These are phyloP conservation scores for Cyclanthera cordifolia DNA, from an alignment of 306 rosid species.

Conservation along the genomic window DNA sequence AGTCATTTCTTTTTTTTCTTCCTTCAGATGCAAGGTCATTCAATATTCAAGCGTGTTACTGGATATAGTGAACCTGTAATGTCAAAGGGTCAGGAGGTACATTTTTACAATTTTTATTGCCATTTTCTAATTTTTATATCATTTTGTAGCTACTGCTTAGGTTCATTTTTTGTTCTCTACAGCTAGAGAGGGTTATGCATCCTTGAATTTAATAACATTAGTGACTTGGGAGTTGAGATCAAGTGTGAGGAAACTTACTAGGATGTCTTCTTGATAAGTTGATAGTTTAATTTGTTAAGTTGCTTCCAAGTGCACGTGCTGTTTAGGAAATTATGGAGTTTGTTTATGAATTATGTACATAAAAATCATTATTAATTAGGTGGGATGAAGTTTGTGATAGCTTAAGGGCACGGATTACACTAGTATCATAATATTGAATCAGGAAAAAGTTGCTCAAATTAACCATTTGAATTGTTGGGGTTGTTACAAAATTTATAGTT, in stretches of 20 bases:
- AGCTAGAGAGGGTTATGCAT: background rate
- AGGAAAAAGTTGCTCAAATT: background rate
- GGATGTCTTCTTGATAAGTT: background rate
- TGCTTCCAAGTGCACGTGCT: background rate
- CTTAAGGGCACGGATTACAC: background rate
- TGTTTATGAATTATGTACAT: background rate
- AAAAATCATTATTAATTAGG: background rate
- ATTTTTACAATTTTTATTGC: slow-evolving; percentile 26
- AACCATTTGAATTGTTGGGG: background rate
- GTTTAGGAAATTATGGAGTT: background rate
- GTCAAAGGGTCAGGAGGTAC: slow-evolving; percentile 73
- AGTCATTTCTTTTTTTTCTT: slow-evolving; percentile 2
- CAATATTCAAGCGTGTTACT: slow-evolving; percentile 38
- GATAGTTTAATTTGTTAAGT: background rate
- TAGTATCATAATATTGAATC: background rate
- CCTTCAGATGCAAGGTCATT: slow-evolving; percentile 50
- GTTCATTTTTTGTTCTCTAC: background rate
- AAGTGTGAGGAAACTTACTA: background rate
- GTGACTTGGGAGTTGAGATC: background rate
- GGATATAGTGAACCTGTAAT: slow-evolving; percentile 58
- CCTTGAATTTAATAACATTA: background rate
- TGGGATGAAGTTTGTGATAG: background rate
- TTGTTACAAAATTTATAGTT: background rate
- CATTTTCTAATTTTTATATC: background rate
- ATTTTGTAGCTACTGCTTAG: background rate